These are phyloP conservation scores for Cryptosporidium andersoni DNA, from an alignment of 169 alveolate species.

Conservation along the genomic window DNA sequence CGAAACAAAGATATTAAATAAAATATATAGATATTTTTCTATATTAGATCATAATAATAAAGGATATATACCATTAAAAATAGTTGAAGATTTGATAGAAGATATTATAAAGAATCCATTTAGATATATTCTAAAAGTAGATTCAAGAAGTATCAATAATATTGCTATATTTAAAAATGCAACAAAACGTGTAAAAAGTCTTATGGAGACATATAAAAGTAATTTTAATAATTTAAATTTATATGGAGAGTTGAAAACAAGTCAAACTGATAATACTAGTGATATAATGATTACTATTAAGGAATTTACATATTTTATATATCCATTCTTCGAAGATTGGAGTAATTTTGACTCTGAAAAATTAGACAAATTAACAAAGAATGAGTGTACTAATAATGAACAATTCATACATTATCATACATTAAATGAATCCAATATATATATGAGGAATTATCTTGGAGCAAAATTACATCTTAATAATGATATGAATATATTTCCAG, in stretches of 20 bases:
- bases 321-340: constrained; percentile 20
- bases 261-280: background rate
- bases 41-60: constrained; percentile 37
- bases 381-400: background rate
- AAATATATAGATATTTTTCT: constrained; percentile 36
- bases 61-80: constrained; percentile 31
- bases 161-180: constrained; percentile 11
- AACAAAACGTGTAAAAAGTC: constrained; percentile 27
- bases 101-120: background rate
- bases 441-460: constrained; percentile 58
- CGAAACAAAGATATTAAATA: background rate
- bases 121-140: background rate
- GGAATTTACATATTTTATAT: constrained; percentile 22
- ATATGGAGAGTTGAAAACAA: background rate
- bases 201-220: constrained; percentile 46
- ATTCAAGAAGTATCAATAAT: background rate
- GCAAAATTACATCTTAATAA: constrained; percentile 10
- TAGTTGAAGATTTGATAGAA: constrained; percentile 48
- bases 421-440: constrained; percentile 16
- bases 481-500: constrained; percentile 13
- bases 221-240: background rate
- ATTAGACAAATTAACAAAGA: background rate
- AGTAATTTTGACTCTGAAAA: background rate
- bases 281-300: constrained; percentile 16
- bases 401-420: constrained; percentile 17